Conservation (phyloP, 169 alveolate genomes). For the Eimeria maxima region DNA sequence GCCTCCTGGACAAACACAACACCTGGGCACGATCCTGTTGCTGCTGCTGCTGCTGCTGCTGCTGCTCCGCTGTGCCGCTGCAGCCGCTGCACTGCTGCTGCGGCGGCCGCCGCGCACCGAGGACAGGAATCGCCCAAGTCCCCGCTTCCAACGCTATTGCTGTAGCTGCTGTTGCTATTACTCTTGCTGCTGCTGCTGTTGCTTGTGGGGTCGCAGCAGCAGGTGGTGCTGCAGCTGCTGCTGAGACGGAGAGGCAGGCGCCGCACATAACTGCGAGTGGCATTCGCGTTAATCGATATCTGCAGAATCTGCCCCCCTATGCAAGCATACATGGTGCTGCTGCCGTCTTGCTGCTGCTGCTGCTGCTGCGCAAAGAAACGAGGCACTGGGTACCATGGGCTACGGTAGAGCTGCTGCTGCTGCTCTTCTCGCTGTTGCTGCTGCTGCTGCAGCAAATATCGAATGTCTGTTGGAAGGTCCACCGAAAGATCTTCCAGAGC, state of each 20-base stretch:
- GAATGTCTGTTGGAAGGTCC: constrained; percentile 37
- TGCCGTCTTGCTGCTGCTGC: constrained; percentile 64
- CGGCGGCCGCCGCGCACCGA: not conserved
- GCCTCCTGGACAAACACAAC: not conserved
- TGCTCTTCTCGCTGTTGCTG: constrained; percentile 67
- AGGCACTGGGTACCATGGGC: constrained; percentile 64
- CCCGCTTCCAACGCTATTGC: constrained; percentile 9
- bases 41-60: constrained; percentile 51
- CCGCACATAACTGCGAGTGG: not conserved
- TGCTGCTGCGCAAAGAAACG: constrained; percentile 73
- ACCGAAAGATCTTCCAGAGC: constrained; percentile 30
- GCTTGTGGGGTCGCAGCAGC: constrained; percentile 39
- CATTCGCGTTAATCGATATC: not conserved
- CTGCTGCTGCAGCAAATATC: constrained; percentile 62
- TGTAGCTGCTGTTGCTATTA: not conserved
- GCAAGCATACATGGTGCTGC: constrained; percentile 36
- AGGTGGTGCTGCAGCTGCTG: constrained; percentile 59
- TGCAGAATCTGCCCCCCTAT: constrained; percentile 73
- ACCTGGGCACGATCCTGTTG: constrained; percentile 15
- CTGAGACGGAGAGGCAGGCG: constrained; percentile 63
- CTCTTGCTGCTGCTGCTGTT: constrained; percentile 41
- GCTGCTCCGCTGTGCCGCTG: constrained; percentile 36
- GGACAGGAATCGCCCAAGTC: not conserved
- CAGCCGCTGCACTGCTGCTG: constrained; percentile 66
- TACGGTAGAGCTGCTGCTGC: constrained; percentile 63